Evolutionary conservation across 1,284 basidiomycete species (phyloP).

Genomic region (Sutorius eximius): DNA sequence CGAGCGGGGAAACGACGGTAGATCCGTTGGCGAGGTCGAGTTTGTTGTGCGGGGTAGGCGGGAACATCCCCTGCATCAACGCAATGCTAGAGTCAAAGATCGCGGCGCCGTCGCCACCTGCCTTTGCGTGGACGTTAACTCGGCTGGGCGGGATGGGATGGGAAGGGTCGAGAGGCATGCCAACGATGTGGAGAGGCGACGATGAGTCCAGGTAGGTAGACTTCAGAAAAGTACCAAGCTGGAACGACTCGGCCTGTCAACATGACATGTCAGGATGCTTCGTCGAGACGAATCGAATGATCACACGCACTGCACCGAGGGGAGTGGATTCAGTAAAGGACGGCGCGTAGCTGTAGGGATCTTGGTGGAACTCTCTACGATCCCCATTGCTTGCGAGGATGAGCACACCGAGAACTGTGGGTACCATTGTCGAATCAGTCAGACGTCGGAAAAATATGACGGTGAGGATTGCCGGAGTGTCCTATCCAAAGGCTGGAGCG

Average conservation of each 20-base stretch:
- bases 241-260: conserved; percentile 64
- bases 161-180: conserved; percentile 44
- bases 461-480: neutral
- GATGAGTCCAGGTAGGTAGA: conserved; percentile 66
- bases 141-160: conserved; percentile 52
- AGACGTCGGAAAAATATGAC: neutral
- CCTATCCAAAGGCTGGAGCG: neutral
- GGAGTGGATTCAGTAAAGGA: conserved; percentile 78
- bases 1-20: conserved; percentile 68
- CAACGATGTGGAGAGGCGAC: conserved; percentile 66
- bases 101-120: conserved; percentile 79
- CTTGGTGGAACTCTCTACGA: conserved; percentile 68
- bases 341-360: conserved; percentile 67
- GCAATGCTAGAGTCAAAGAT: conserved; percentile 82
- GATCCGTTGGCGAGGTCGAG: conserved; percentile 80
- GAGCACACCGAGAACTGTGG: conserved; percentile 76
- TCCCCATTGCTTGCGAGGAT: conserved; percentile 84
- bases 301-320: conserved; percentile 67
- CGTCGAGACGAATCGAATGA: neutral
- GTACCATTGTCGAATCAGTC: conserved; percentile 41
- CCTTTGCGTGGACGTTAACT: conserved; percentile 75
- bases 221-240: conserved; percentile 68
- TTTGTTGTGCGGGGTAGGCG: conserved; percentile 65
- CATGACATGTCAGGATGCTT: conserved; percentile 4
- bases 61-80: conserved; percentile 76